Base-by-base conservation (phyloP, 306 rosid species). In the Sicyos edulis region DNA sequence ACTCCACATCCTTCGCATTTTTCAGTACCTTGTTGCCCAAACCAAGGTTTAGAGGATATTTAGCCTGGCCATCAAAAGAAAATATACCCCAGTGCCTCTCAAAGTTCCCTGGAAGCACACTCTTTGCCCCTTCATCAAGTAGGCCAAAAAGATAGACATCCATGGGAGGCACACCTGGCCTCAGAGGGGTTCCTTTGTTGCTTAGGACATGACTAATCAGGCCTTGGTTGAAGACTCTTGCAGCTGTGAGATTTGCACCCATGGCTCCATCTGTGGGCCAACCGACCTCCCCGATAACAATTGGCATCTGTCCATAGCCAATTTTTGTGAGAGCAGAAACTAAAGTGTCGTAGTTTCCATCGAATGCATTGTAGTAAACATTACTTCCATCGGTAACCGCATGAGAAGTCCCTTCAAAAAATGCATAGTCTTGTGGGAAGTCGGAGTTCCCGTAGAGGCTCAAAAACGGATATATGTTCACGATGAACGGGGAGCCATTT, bases 51-150 rank as follows among this genome's bases (percentile, higher is more conserved):
- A 93, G 32, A 2, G 86, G 72, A 79, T 93, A 93, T 82, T 88
- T 93, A 10, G 96, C 97, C 68, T 93, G 96, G 2, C 97, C 99
- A 57, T 91, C 97, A 61, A 93, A 93, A 17, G 96, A 93, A 74
- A 87, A 91, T 16, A 93, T 82, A 54, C 99, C 99, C 97, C 99
- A 93, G 68, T 93, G 99, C 71, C 99, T 87, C 79, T 93, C 99
- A 68, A 93, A 93, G 86, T 84, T 87, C 17, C 97, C 98, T 0
- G 98, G 97, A 76, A 93, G 90, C 0, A 60, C 70, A 77, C 88
- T 93, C 83, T 93, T 93, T 6, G 95, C 95, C n/a, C 88, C 96
- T 85, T 93, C 98, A 51, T 93, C 96, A 19, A 87, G 80, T 16
- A 93, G 83, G 77, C 91, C 73, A 74, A 93, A 93, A 59, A 93